These are phyloP conservation scores for Xylaria bambusicola DNA, from an alignment of 495 filamentous ascomycete genomes.

Conservation along the genomic window DNA sequence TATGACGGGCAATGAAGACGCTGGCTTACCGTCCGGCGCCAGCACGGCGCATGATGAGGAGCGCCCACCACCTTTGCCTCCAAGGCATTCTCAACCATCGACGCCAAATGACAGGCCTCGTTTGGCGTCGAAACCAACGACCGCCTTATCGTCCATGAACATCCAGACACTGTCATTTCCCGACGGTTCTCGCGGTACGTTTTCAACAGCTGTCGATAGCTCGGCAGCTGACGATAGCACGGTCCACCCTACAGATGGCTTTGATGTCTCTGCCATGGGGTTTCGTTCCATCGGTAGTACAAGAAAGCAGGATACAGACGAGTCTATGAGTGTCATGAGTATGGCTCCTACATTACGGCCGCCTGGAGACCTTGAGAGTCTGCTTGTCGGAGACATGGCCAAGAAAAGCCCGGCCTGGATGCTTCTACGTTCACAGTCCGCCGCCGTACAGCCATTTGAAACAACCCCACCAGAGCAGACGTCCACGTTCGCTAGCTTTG, in stretches of 20 bases:
- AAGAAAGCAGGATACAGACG: slow-evolving; percentile 58
- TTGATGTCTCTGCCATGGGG: slow-evolving; percentile 33
- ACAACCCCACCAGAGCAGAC: slow-evolving; percentile 47
- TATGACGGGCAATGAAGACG: slow-evolving; percentile 30
- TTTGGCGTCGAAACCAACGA: slow-evolving; percentile 76
- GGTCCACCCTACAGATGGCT: slow-evolving; percentile 33
- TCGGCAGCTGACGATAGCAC: slow-evolving; percentile 26
- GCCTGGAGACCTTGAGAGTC: slow-evolving; percentile 76
- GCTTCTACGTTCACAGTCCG: slow-evolving; percentile 57
- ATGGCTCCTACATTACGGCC: slow-evolving; percentile 72
- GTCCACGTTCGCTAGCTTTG: slow-evolving; percentile 62
- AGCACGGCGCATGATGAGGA: slow-evolving; percentile 35
- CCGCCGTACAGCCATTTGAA: slow-evolving; percentile 60
- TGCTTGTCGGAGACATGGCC: slow-evolving; percentile 69
- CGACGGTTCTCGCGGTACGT: slow-evolving; percentile 64
- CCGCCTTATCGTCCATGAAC: slow-evolving; percentile 73
- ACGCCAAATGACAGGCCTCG: slow-evolving; percentile 34
- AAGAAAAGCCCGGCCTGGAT: slow-evolving; percentile 63
- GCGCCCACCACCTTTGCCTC: slow-evolving; percentile 66
- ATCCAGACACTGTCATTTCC: slow-evolving; percentile 70
- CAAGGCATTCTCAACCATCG: slow-evolving; percentile 51
- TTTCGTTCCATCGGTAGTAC: slow-evolving; percentile 22
- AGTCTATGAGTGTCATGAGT: slow-evolving; percentile 82
- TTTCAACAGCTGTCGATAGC: slow-evolving; percentile 49
- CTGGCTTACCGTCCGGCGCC: slow-evolving; percentile 22